These are phyloP conservation scores for Pichia insulana DNA, from an alignment of 805 yeast genomes.

Conservation along the genomic window DNA sequence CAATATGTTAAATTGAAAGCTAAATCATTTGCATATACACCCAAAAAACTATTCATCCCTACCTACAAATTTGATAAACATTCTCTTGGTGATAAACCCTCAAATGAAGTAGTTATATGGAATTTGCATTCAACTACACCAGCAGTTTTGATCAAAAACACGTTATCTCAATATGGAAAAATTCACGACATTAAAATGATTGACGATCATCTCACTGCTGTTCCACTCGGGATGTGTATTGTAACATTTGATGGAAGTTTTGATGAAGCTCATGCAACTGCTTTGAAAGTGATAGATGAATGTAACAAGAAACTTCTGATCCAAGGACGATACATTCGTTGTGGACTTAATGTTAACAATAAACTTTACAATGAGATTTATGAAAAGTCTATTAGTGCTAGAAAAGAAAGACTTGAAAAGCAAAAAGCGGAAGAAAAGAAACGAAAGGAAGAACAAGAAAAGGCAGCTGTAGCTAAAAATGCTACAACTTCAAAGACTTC, in stretches of 20 bases:
- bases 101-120: constrained; percentile 60
- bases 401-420: constrained; percentile 31
- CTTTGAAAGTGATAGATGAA: constrained; percentile 35
- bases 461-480: background rate
- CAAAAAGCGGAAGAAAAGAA: constrained; percentile 23
- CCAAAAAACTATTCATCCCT: constrained; percentile 15
- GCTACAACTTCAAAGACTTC: background rate
- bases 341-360: constrained; percentile 41
- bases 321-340: constrained; percentile 44
- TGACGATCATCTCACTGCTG: constrained; percentile 67
- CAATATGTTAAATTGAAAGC: constrained; percentile 8
- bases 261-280: constrained; percentile 40
- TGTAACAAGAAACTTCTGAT: constrained; percentile 35
- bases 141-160: constrained; percentile 38
- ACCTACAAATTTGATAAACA: constrained; percentile 48
- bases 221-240: constrained; percentile 65
- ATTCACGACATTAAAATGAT: constrained; percentile 50
- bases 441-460: constrained; percentile 11
- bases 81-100: constrained; percentile 70
- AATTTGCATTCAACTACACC: constrained; percentile 50
- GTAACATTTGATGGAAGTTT: constrained; percentile 52
- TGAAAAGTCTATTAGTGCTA: constrained; percentile 25
- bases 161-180: constrained; percentile 54
- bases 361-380: constrained; percentile 29
- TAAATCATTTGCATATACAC: constrained; percentile 4